Base-by-base conservation (phyloP, 495 filamentous ascomycete genomes). In the Lophiotrema nucula region DNA sequence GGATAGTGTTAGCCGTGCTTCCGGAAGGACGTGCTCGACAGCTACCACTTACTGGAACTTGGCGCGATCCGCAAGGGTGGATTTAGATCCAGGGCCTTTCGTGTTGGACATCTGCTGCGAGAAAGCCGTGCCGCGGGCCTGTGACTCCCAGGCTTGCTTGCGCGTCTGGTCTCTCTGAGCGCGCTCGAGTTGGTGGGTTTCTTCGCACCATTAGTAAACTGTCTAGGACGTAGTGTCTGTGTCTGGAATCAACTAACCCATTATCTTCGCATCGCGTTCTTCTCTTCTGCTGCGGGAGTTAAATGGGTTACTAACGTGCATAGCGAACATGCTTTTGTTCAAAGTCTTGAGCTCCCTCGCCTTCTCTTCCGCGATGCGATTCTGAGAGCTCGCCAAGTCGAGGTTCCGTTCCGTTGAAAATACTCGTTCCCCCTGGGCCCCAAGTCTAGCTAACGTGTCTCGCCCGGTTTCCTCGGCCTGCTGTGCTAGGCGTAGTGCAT, bases 1-100 rank as follows among this genome's bases (percentile, higher is more conserved):
- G 18, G 39, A 13, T 43, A 13, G 39, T 8, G 39, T 6, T 6
- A 43, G 19, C 19, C 10, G n/a, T n/a, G n/a, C n/a, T n/a, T n/a
- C n/a, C n/a, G n/a, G n/a, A 35, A 8, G 31, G 8, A 35, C 88
- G 48, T 91, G 86, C 53, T 88, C 84, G 31, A 81, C 83, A 66
- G 90, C 86, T 11, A 83, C 85, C 69, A 88, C 82, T 68, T 90
- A 93, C 60, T 90, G 88, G 56, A 86, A 92, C 71, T 88, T 89
- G 6, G 80, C 76, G 33, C 87, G 73, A 67, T 90, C 87, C 10
- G 83, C 81, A 15, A 88, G 72, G 42, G 76, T 86, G 12, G 75
- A 66, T 67, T 82, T 81, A 39, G 25, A 58, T 21, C 31, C 44
- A n/a, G 44, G 49, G 60, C 69, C 25, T 65, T 50, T 27, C 37